Evolutionary conservation across 345 rosid species (phyloP).

Genomic region (Carallia brachiata): DNA sequence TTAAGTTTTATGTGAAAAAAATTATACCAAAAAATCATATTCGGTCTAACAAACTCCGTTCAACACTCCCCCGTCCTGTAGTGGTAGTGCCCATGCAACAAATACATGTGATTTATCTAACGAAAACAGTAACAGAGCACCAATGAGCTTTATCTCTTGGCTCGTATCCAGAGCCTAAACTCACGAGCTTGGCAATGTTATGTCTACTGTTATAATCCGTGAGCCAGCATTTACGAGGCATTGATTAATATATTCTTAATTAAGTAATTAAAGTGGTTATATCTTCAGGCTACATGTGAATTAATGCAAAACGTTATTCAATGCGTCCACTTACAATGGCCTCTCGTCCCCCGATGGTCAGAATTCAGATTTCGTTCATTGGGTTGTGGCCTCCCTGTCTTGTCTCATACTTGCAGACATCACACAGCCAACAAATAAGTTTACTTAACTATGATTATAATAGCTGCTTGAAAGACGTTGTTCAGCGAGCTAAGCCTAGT

Average conservation of each 20-base stretch:
- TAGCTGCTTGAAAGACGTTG: background rate
- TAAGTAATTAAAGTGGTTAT: background rate
- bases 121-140: background rate
- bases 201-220: constrained; percentile 7
- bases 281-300: background rate
- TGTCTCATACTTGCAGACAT: constrained; percentile 19
- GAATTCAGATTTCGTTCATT: constrained; percentile 13
- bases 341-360: constrained; percentile 27
- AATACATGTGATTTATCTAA: background rate
- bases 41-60: no score
- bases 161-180: constrained; percentile 2
- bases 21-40: no score
- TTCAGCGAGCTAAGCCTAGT: no score
- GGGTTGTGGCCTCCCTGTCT: constrained; percentile 11
- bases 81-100: no score
- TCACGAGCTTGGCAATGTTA: background rate
- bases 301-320: background rate
- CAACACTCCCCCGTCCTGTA: no score
- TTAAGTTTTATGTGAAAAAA: no score
- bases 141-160: background rate
- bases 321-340: constrained; percentile 33
- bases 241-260: background rate
- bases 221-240: constrained; percentile 17
- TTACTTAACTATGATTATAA: no score
- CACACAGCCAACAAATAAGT: background rate